These are phyloP conservation scores for Naganishia vaughanmartiniae DNA, from an alignment of 768 basidiomycete genomes.

Conservation along the genomic window DNA sequence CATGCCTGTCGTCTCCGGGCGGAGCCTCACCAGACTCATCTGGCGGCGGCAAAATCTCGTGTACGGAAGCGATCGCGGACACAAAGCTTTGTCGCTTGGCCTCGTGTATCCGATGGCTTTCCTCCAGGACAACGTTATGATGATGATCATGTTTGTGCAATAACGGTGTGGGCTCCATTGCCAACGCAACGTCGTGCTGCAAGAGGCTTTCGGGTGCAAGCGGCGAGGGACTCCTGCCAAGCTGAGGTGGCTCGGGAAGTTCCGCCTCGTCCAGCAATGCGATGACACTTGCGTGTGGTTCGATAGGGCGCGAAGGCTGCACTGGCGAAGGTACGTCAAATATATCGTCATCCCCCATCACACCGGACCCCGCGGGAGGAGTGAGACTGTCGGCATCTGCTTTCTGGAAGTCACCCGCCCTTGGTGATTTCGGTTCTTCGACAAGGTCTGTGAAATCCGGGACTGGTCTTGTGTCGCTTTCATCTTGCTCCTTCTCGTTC, in stretches of 20 bases:
- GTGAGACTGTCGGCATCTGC: neutral
- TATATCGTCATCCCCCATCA: neutral
- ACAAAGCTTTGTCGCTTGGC: conserved; percentile 8
- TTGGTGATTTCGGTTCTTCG: neutral
- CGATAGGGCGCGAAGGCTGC: neutral
- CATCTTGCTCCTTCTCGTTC: neutral
- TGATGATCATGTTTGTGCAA: conserved; percentile 12
- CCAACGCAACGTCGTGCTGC: conserved; percentile 4
- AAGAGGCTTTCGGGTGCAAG: conserved; percentile 5
- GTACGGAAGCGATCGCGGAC: conserved; percentile 16
- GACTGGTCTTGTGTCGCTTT: neutral
- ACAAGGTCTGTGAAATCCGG: neutral
- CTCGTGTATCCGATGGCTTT: conserved; percentile 18
- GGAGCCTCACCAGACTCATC: neutral
- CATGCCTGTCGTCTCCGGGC: neutral
- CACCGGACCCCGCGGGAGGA: neutral
- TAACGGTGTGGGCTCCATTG: conserved; percentile 12
- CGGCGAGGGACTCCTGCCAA: neutral
- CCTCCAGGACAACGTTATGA: conserved; percentile 11
- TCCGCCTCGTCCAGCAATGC: neutral
- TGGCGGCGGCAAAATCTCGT: neutral
- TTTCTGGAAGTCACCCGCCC: neutral
- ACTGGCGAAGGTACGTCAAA: neutral
- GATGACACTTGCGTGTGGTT: neutral
- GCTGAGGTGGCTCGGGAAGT: neutral